A percentile compares a stretch with the other conserved stretches of the same genome.
phyloP scores from a whole-genome alignment of 2,329 filamentous ascomycete species.

The Acephala macrosclerotiorum region DNA sequence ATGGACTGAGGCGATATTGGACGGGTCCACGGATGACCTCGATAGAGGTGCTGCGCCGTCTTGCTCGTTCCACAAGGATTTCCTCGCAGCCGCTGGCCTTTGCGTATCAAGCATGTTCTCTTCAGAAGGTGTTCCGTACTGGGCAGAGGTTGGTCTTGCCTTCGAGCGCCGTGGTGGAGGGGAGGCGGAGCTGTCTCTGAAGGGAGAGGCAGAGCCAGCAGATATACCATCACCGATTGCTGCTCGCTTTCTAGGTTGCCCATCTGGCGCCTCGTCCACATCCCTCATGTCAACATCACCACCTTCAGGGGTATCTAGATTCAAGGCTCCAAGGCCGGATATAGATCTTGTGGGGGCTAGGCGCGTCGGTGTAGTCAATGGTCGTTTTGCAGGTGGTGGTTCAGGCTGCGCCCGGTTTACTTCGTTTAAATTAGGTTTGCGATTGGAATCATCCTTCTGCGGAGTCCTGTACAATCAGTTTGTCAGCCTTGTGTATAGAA shows the following conservation, averaged over 20 bases:
- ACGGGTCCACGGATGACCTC: slow-evolving; percentile 36
- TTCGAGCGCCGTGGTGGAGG: slow-evolving; percentile 37
- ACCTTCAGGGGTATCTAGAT: slow-evolving; percentile 29
- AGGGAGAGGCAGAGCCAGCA: slow-evolving; percentile 37
- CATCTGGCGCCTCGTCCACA: slow-evolving; percentile 30
- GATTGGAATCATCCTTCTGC: slow-evolving; percentile 31
- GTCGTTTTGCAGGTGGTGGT: slow-evolving; percentile 23
- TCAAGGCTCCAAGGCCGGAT: slow-evolving; percentile 32
- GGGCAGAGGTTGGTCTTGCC: slow-evolving; percentile 33
- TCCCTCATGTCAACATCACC: slow-evolving; percentile 33
- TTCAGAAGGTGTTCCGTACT: slow-evolving; percentile 24
- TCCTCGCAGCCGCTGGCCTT: slow-evolving; percentile 31
- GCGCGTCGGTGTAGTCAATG: slow-evolving; percentile 1
- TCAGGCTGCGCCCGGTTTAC: slow-evolving; percentile 22
- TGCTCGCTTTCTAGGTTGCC: slow-evolving; percentile 36
- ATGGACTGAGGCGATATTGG: slow-evolving; percentile 40
- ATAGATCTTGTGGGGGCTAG: slow-evolving; percentile 24
- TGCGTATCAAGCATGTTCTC: slow-evolving; percentile 23
- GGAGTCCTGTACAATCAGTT: slow-evolving; percentile 17
- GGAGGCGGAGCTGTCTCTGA: slow-evolving; percentile 33
- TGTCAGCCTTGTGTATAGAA: slow-evolving; percentile 28
- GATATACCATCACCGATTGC: slow-evolving; percentile 41
- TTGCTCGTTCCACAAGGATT: slow-evolving; percentile 40
- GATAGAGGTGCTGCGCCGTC: slow-evolving; percentile 27
- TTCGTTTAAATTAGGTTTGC: slow-evolving; percentile 29